phyloP scores from a whole-genome alignment of 257 asterid species.

The Knoxia roxburghii region DNA sequence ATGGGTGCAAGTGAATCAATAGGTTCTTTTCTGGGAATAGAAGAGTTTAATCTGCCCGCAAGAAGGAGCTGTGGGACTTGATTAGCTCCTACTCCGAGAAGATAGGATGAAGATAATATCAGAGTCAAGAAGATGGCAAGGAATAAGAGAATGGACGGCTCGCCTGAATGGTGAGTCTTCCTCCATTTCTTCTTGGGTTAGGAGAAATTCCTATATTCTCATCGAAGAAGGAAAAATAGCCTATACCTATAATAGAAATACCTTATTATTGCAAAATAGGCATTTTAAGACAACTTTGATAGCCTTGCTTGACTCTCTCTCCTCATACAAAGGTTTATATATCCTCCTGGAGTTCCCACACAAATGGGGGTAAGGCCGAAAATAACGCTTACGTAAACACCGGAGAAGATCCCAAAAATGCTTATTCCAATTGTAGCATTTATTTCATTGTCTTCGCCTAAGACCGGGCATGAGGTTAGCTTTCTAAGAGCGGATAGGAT shows the following conservation, averaged over 20 bases:
- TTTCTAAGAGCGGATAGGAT: too few relatives aligned
- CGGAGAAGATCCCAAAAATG: neutral
- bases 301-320: neutral
- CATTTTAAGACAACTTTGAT: neutral
- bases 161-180: neutral
- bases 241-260: neutral
- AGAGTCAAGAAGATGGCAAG: conserved; percentile 1
- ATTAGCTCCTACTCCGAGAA: neutral
- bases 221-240: conserved; percentile 8
- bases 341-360: neutral
- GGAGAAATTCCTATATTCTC: conserved; percentile 11
- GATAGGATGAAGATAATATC: neutral
- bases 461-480: too few relatives aligned
- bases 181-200: conserved; percentile 5
- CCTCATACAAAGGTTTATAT: neutral
- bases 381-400: conserved; percentile 1
- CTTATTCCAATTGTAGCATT: neutral
- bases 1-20: conserved; percentile 1
- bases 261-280: conserved; percentile 1
- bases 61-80: neutral
- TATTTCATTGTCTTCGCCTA: too few relatives aligned
- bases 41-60: neutral
- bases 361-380: neutral
- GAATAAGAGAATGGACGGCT: neutral
- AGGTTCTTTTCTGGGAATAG: neutral